These are phyloP conservation scores for Vigna angularis DNA, from an alignment of 306 rosid genomes.

Conservation along the genomic window DNA sequence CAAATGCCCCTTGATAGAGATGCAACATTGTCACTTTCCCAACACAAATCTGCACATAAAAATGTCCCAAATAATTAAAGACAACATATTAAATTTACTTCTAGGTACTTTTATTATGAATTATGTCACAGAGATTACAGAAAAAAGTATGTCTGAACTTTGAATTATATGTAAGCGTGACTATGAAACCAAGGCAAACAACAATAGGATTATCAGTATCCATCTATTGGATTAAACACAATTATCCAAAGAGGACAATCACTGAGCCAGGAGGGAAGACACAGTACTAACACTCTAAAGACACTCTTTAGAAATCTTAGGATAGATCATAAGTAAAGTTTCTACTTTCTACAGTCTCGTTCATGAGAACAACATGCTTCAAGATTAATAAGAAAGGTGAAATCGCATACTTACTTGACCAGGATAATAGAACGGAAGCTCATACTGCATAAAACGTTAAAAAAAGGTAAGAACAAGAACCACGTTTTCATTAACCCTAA, in stretches of 20 bases:
- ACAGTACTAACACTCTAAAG: neutral
- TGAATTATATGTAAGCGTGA: slow-evolving; percentile 22
- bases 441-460: slow-evolving; percentile 79
- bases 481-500: slow-evolving; percentile 4
- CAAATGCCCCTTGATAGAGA: slow-evolving; percentile 98
- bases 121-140: neutral
- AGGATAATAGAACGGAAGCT: slow-evolving; percentile 95
- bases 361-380: slow-evolving; percentile 32
- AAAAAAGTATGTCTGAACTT: slow-evolving; percentile 7
- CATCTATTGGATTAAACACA: slow-evolving; percentile 27
- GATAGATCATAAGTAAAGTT: slow-evolving; percentile 30
- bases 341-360: neutral
- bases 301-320: slow-evolving; percentile 5
- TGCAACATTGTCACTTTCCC: slow-evolving; percentile 86
- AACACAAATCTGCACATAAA: slow-evolving; percentile 73
- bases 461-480: slow-evolving; percentile 38
- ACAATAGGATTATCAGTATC: neutral
- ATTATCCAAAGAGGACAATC: slow-evolving; percentile 18
- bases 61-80: slow-evolving; percentile 26
- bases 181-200: slow-evolving; percentile 34
- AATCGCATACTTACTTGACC: slow-evolving; percentile 92
- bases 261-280: neutral
- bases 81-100: slow-evolving; percentile 15
- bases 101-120: slow-evolving; percentile 11
- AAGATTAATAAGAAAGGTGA: slow-evolving; percentile 22